phyloP scores from a whole-genome alignment of 2,329 filamentous ascomycete genomes.

The Diaporthe humulicola region DNA sequence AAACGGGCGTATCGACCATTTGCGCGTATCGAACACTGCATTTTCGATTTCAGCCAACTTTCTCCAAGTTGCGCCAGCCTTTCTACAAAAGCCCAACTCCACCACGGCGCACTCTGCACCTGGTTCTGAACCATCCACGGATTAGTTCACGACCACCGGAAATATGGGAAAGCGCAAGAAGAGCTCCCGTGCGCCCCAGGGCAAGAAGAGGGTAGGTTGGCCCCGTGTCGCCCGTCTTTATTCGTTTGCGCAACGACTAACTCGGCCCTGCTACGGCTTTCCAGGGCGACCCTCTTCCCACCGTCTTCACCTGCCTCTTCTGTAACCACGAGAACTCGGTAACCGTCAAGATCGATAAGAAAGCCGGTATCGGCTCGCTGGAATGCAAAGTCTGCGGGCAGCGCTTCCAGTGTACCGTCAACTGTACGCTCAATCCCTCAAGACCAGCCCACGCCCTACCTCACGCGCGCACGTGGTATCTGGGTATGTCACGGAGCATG shows the following conservation, averaged over 20 bases:
- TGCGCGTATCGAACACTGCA: neutral
- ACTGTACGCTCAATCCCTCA: slow-evolving; percentile 71
- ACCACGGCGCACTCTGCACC: slow-evolving; percentile 13
- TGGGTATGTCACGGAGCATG: neutral
- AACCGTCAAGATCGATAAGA: slow-evolving; percentile 92
- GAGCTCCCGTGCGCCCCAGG: slow-evolving; percentile 84
- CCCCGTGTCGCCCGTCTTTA: neutral
- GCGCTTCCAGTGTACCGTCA: slow-evolving; percentile 91
- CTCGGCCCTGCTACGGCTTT: neutral
- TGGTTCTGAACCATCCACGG: neutral
- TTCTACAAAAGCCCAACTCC: neutral
- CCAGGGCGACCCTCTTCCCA: slow-evolving; percentile 79
- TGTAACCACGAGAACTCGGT: slow-evolving; percentile 98
- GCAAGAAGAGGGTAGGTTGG: slow-evolving; percentile 79
- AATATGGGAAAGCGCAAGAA: slow-evolving; percentile 94
- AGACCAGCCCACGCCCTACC: neutral
- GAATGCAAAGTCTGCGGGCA: slow-evolving; percentile 95
- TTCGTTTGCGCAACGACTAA: slow-evolving; percentile 24
- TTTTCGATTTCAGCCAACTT: slow-evolving; percentile 7
- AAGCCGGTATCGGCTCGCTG: slow-evolving; percentile 85
- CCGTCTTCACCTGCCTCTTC: slow-evolving; percentile 95
- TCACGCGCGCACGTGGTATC: neutral
- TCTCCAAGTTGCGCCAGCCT: slow-evolving; percentile 19
- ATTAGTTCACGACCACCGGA: slow-evolving; percentile 14
- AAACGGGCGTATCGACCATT: neutral